Evolutionary conservation across 352 stramenopile genomes (phyloP).

Genomic region (Phytophthora syringae): DNA sequence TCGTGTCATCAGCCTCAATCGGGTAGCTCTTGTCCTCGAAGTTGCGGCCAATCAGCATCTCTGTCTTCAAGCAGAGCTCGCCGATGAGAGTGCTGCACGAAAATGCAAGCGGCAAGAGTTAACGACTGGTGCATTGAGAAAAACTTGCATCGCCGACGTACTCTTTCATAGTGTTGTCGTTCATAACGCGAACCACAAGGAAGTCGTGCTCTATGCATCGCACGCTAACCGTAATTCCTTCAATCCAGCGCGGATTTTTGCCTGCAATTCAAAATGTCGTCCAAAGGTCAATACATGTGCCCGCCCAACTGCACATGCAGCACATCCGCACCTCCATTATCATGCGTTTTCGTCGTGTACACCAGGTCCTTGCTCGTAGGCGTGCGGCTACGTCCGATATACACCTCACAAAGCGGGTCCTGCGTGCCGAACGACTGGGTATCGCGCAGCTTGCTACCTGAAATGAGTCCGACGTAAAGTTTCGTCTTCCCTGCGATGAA

Average conservation of each 20-base stretch:
- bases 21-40: constrained; percentile 82
- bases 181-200: constrained; percentile 81
- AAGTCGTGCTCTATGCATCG: constrained; percentile 85
- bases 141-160: constrained; percentile 32
- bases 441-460: constrained; percentile 75
- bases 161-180: constrained; percentile 82
- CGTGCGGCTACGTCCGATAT: constrained; percentile 54
- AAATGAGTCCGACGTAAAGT: constrained; percentile 69
- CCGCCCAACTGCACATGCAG: not conserved
- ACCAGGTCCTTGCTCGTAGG: constrained; percentile 58
- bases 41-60: constrained; percentile 65
- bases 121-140: not conserved
- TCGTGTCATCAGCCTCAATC: constrained; percentile 77
- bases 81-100: constrained; percentile 70
- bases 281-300: not conserved
- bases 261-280: constrained; percentile 32
- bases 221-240: constrained; percentile 61
- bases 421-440: constrained; percentile 83
- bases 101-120: not conserved
- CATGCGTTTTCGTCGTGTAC: constrained; percentile 76
- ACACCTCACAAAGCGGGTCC: constrained; percentile 79
- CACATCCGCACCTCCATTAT: constrained; percentile 63
- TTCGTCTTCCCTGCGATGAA: constrained; percentile 81
- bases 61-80: constrained; percentile 69
- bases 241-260: constrained; percentile 82